A percentile compares a stretch with the other conserved stretches of the same genome.
phyloP scores from a whole-genome alignment of 306 rosid genomes.

The Nissolia schottii region DNA sequence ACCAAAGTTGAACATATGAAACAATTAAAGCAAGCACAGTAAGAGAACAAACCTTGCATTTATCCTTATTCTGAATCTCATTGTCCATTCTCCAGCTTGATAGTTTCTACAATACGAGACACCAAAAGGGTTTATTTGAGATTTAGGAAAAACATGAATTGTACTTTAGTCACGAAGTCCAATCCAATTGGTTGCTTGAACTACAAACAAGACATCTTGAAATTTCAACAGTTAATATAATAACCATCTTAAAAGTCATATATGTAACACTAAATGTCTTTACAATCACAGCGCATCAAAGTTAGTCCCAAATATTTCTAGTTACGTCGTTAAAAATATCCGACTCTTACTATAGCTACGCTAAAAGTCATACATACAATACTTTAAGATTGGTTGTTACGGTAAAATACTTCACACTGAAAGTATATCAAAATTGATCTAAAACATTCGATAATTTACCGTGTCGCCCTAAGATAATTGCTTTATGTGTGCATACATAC shows the following conservation, averaged over 20 bases:
- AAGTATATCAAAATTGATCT: too few species aligned
- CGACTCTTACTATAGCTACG: too few species aligned
- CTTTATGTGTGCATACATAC: slow-evolving; percentile 35
- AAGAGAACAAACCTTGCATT: slow-evolving; percentile 63
- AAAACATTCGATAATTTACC: neutral
- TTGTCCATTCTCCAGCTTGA: slow-evolving; percentile 29
- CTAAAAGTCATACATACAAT: too few species aligned
- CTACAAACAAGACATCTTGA: neutral
- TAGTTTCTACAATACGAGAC: slow-evolving; percentile 31
- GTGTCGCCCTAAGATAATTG: neutral
- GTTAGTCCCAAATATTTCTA: too few species aligned
- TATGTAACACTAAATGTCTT: too few species aligned
- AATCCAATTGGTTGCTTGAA: neutral
- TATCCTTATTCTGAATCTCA: slow-evolving; percentile 15
- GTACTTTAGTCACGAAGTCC: slow-evolving; percentile 1
- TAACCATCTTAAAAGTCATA: too few species aligned
- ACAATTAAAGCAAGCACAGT: neutral
- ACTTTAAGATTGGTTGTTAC: too few species aligned
- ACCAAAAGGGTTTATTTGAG: neutral
- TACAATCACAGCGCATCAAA: too few species aligned
- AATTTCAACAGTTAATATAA: too few species aligned
- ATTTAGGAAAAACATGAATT: slow-evolving; percentile 7
- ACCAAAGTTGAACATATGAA: neutral
- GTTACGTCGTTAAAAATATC: too few species aligned
- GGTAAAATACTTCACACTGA: too few species aligned